A percentile compares a stretch with the other conserved stretches of the same genome.
Conservation (phyloP, 352 stramenopile genomes). For the Blastocystis sp. region DNA sequence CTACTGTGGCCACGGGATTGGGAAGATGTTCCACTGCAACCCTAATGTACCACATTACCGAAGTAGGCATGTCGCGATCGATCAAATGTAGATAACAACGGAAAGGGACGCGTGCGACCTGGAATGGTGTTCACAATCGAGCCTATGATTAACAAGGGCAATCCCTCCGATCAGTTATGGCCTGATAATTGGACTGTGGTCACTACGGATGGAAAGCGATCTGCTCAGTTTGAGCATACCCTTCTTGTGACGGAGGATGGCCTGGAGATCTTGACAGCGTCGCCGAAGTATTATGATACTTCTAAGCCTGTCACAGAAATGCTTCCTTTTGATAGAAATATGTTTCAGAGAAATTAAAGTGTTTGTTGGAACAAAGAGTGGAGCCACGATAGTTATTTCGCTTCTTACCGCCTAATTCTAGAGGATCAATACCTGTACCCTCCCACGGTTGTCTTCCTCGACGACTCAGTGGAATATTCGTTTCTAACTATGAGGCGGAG, state of each 20-base stretch:
- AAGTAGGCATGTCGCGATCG: constrained; percentile 78
- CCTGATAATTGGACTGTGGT: constrained; percentile 94
- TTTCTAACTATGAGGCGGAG: background rate
- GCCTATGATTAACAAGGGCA: constrained; percentile 97
- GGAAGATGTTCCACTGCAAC: constrained; percentile 87
- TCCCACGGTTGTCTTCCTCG: constrained; percentile 8
- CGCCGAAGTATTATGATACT: constrained; percentile 62
- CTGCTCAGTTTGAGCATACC: constrained; percentile 93
- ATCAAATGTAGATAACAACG: constrained; percentile 64
- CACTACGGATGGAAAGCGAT: constrained; percentile 85
- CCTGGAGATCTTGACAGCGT: constrained; percentile 89
- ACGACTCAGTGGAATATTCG: constrained; percentile 20
- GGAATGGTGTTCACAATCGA: constrained; percentile 98
- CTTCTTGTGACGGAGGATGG: constrained; percentile 94
- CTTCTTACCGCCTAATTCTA: background rate
- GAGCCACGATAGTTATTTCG: background rate
- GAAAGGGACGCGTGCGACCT: constrained; percentile 84
- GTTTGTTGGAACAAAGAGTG: constrained; percentile 36
- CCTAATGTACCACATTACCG: constrained; percentile 95
- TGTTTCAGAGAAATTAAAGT: constrained; percentile 52
- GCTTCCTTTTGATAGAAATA: constrained; percentile 56
- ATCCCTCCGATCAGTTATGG: constrained; percentile 81
- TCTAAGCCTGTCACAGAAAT: constrained; percentile 57
- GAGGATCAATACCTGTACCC: background rate
- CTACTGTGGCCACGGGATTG: constrained; percentile 96